Percentiles rank a stretch among this genome's conserved stretches.
phyloP scores from a whole-genome alignment of 2,329 filamentous ascomycete genomes.

The Alternaria triticimaculans region DNA sequence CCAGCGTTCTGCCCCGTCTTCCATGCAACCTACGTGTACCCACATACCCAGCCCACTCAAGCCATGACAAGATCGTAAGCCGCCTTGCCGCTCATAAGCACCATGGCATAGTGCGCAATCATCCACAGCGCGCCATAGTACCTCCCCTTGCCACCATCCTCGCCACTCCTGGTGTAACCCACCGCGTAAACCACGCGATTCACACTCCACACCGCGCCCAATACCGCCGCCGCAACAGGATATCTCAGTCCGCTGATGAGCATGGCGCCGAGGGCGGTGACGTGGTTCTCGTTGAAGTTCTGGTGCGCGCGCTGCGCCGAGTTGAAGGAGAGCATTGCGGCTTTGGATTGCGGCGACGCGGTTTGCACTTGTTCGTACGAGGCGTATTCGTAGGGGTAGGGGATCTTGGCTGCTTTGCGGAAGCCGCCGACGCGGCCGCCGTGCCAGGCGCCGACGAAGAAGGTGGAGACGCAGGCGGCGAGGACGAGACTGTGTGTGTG shows the following conservation, averaged over 20 bases:
- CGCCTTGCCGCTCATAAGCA: conserved; percentile 35
- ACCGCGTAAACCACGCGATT: conserved; percentile 57
- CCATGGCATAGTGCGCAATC: conserved; percentile 40
- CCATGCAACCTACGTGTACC: not conserved
- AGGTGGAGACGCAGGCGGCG: conserved; percentile 60
- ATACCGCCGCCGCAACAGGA: conserved; percentile 54
- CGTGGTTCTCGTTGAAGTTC: conserved; percentile 67
- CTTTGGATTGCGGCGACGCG: conserved; percentile 48
- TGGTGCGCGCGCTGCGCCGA: conserved; percentile 54
- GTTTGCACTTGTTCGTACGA: conserved; percentile 59
- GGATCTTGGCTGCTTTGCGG: conserved; percentile 61
- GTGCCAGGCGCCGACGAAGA: conserved; percentile 62
- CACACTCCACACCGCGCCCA: conserved; percentile 60
- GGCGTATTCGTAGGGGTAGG: conserved; percentile 66
- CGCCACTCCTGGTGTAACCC: conserved; percentile 53
- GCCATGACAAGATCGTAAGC: conserved; percentile 31
- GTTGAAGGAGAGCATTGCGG: conserved; percentile 56
- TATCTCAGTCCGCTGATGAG: conserved; percentile 63
- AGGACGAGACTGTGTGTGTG: conserved; percentile 60
- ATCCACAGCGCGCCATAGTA: conserved; percentile 46
- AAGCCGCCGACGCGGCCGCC: conserved; percentile 53
- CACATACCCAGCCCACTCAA: conserved; percentile 4
- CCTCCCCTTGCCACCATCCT: conserved; percentile 54
- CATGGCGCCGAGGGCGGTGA: conserved; percentile 58
- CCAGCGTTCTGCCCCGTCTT: not conserved